Evolutionary conservation across 129 eudicot genomes (phyloP).

Genomic region (Artemisia tridentata): DNA sequence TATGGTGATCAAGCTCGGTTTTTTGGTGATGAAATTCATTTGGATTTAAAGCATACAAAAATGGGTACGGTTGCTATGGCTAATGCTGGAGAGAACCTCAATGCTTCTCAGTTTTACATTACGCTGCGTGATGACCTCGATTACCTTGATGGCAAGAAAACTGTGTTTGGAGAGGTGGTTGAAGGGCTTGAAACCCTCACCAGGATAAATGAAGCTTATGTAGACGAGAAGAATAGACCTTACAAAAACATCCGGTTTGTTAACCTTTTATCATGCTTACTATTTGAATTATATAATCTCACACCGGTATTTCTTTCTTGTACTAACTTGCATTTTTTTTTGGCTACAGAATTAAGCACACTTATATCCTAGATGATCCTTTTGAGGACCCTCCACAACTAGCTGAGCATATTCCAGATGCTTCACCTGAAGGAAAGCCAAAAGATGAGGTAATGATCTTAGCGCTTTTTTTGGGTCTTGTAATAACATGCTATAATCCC

Average conservation of each 20-base stretch:
- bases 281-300: slow-evolving; percentile 12
- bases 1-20: slow-evolving; percentile 98
- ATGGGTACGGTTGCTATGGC: slow-evolving; percentile 96
- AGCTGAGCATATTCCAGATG: slow-evolving; percentile 74
- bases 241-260: slow-evolving; percentile 80
- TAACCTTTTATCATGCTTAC: slow-evolving; percentile 3
- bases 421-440: slow-evolving; percentile 98
- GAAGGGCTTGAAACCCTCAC: slow-evolving; percentile 85
- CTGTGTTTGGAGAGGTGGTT: slow-evolving; percentile 95
- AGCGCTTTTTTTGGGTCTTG: neutral
- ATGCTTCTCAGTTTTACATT: slow-evolving; percentile 97
- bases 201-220: slow-evolving; percentile 88
- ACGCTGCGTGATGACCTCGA: slow-evolving; percentile 94
- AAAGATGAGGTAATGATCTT: slow-evolving; percentile 68
- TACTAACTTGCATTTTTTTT: slow-evolving; percentile 17
- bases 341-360: slow-evolving; percentile 77
- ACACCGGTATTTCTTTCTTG: neutral
- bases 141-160: slow-evolving; percentile 94
- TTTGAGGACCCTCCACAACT: slow-evolving; percentile 89
- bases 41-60: slow-evolving; percentile 88
- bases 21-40: slow-evolving; percentile 81
- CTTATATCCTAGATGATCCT: slow-evolving; percentile 85
- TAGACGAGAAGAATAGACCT: slow-evolving; percentile 80
- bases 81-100: slow-evolving; percentile 89
- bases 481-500: neutral